Base-by-base conservation (phyloP, 805 yeast species). In the Barnettozyma sucrosica region DNA sequence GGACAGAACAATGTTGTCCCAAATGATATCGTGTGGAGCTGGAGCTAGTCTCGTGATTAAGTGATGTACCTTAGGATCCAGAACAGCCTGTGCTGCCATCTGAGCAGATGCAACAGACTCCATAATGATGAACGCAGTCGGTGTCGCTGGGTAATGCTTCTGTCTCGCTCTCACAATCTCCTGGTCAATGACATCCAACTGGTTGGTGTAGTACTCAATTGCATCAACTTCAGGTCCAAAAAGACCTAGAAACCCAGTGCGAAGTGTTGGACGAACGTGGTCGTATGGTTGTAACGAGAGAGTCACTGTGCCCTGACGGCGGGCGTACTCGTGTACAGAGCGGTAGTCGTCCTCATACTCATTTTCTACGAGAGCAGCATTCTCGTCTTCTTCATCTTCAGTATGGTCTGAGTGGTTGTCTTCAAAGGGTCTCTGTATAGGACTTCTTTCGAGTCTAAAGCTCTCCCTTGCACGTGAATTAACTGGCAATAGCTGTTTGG, bases 41-140 rank as follows among this genome's bases (percentile, higher is more conserved):
- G 98, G 98, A 0, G 98, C 98, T 48, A 89, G 68, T 36, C 77
- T 72, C 4, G 96, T 85, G 32, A 90, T 86, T 45, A 93, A 69
- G 49, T 81, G 86, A 61, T 86, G 83, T 7, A 93, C 89, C 48
- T 86, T 77, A 0, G 97, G 97, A 61, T 90, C 97, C 49, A 93
- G 65, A 0, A 92, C 90, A 0, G 97, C 93, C 64, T 93, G 99
- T 0, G 97, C 97, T 25, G 93, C 83, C 87, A 89, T 84, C 64
- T 92, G 99, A 2, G 98, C 97, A 55, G 89, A 83, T 0, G 97
- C 96, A 3, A 89, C 97, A 0, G 93, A 78, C 54, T 87, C 92
- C 96, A 92, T 86, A 0, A 98, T 93, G 8, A 92, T 80, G 65
- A 92, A 92, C 0, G 98, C 97, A 0, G 92, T 84, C 25, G 95